phyloP scores from a whole-genome alignment of 164 flowering plant species.

The Stephania japonica region DNA sequence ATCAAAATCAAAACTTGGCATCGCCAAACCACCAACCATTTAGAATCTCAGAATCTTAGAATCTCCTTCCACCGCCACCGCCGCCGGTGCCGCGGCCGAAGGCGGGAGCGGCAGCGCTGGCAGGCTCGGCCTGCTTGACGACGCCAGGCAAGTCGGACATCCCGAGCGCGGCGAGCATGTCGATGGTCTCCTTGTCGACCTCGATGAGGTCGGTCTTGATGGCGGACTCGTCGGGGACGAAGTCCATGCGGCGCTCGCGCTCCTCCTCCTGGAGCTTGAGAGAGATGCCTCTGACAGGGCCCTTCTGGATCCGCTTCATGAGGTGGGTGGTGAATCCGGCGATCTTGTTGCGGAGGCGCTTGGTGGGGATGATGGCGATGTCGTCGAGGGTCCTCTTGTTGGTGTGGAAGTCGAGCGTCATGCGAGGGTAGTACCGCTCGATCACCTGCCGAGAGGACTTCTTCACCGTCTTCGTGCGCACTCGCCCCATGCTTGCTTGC shows the following conservation, averaged over 20 bases:
- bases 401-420: slow-evolving; percentile 79
- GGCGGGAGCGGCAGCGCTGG: slow-evolving; percentile 13
- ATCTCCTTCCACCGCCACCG: slow-evolving; percentile 20
- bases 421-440: slow-evolving; percentile 64
- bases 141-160: slow-evolving; percentile 68
- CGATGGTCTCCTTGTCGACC: slow-evolving; percentile 74
- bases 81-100: slow-evolving; percentile 23
- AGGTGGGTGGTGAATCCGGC: slow-evolving; percentile 77
- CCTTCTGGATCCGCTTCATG: slow-evolving; percentile 75
- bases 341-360: slow-evolving; percentile 76
- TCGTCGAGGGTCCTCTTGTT: slow-evolving; percentile 74
- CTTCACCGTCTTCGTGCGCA: slow-evolving; percentile 75
- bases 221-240: slow-evolving; percentile 72
- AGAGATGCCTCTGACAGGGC: slow-evolving; percentile 70
- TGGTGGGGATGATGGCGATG: slow-evolving; percentile 68
- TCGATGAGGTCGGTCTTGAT: slow-evolving; percentile 45
- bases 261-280: slow-evolving; percentile 73
- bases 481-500: slow-evolving; percentile 51
- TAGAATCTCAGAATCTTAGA: slow-evolving; percentile 22
- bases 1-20: too few species aligned
- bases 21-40: neutral
- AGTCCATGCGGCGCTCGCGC: slow-evolving; percentile 80
- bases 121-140: slow-evolving; percentile 33
- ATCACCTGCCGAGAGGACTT: slow-evolving; percentile 70
- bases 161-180: slow-evolving; percentile 65